A percentile compares a stretch with the other conserved stretches of the same genome.
Conservation (phyloP, 495 filamentous ascomycete genomes). For the Aspergillus carlsbadensis region DNA sequence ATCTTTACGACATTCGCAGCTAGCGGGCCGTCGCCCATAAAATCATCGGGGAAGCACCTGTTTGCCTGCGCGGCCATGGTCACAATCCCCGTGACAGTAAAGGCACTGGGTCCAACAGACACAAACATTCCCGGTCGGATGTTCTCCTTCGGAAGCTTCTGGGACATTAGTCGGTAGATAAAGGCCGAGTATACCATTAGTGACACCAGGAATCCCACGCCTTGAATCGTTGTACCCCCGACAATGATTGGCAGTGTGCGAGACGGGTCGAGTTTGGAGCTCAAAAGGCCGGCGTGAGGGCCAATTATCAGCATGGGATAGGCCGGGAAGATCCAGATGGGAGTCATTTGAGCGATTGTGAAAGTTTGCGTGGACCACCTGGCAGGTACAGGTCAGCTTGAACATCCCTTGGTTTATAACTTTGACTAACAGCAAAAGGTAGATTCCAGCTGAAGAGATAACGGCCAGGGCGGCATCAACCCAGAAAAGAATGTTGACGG, state of each 20-base stretch:
- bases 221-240: constrained; percentile 71
- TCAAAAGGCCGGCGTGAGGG: constrained; percentile 69
- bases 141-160: constrained; percentile 77
- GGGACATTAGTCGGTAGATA: constrained; percentile 87
- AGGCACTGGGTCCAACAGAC: constrained; percentile 74
- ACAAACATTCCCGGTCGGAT: constrained; percentile 84
- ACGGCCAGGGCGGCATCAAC: constrained; percentile 65
- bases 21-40: constrained; percentile 58
- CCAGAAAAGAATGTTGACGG: constrained; percentile 71
- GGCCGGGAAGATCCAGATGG: constrained; percentile 88
- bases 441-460: constrained; percentile 64
- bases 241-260: constrained; percentile 63
- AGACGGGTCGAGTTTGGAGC: constrained; percentile 44
- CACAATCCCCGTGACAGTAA: constrained; percentile 71
- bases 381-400: no score
- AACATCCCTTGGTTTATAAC: no score
- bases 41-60: constrained; percentile 48
- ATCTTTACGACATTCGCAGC: constrained; percentile 56
- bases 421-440: constrained; percentile 63
- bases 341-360: constrained; percentile 85
- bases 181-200: constrained; percentile 86
- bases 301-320: constrained; percentile 82
- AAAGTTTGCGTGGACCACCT: constrained; percentile 73
- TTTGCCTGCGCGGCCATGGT: constrained; percentile 52
- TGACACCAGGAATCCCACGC: constrained; percentile 80